Conservation (phyloP, 176 grass and related monocot species). For the Tillandsia fasciculata region DNA sequence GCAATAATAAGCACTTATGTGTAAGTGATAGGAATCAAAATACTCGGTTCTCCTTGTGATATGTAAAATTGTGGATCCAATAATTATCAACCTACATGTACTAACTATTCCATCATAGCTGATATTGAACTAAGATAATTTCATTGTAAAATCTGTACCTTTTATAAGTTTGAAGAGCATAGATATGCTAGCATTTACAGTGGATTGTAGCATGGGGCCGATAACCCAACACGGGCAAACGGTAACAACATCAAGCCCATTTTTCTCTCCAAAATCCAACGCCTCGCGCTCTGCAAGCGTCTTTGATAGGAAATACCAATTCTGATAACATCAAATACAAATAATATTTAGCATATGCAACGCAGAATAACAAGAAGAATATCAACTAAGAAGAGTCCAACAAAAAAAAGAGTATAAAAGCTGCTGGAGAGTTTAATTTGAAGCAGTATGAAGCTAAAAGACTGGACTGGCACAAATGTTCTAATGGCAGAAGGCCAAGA, state of each 20-base stretch:
- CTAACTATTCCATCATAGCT: neutral
- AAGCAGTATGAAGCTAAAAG: no score
- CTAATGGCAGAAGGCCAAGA: no score
- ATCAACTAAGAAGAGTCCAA: neutral
- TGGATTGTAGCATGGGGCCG: slow-evolving; percentile 26
- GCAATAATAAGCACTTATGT: no score
- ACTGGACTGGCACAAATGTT: no score
- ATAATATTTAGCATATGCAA: neutral
- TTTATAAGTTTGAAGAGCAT: slow-evolving; percentile 21
- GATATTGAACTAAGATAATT: neutral
- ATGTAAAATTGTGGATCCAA: neutral
- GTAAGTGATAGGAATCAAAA: neutral
- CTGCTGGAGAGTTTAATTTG: no score
- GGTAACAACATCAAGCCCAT: slow-evolving; percentile 21
- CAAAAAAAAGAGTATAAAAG: neutral
- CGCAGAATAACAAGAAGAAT: neutral
- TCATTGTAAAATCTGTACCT: slow-evolving; percentile 10
- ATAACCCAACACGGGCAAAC: slow-evolving; percentile 17
- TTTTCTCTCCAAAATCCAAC: slow-evolving; percentile 4
- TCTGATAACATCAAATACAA: neutral
- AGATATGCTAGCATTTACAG: slow-evolving; percentile 20
- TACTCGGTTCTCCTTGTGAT: neutral
- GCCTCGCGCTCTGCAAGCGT: neutral
- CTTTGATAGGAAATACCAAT: neutral
- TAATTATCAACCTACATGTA: neutral